Evolutionary conservation across 306 rosid species (phyloP).

Genomic region (Prunus padus): DNA sequence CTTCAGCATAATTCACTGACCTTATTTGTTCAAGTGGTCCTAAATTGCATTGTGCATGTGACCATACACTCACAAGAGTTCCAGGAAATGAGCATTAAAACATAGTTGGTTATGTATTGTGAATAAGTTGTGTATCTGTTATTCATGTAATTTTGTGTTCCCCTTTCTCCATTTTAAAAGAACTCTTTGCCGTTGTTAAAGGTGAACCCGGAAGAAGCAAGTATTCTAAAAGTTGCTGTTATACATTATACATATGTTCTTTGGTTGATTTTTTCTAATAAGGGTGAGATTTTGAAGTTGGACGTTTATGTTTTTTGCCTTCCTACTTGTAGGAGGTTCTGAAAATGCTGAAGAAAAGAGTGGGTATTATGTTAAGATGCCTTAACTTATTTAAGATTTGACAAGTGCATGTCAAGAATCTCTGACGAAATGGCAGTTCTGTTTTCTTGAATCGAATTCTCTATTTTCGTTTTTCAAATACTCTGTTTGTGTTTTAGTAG

Average conservation of each 20-base stretch:
- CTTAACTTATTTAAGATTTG: constrained; percentile 13
- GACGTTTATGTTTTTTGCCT: constrained; percentile 22
- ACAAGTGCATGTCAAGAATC: constrained; percentile 5
- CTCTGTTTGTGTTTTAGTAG: too few species aligned
- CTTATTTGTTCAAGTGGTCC: neutral
- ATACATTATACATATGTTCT: neutral
- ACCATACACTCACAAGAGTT: neutral
- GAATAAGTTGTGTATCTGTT: constrained; percentile 24
- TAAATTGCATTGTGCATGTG: neutral
- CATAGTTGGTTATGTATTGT: constrained; percentile 11
- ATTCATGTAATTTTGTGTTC: constrained; percentile 22
- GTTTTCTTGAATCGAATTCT: too few species aligned
- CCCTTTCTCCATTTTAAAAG: constrained; percentile 42
- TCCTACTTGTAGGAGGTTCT: constrained; percentile 49
- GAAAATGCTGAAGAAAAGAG: constrained; percentile 35
- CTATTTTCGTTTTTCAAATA: too few species aligned
- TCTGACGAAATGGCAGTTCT: constrained; percentile 9
- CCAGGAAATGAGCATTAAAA: constrained; percentile 15
- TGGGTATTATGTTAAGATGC: constrained; percentile 44
- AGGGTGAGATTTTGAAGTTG: constrained; percentile 4
- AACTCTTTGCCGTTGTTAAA: constrained; percentile 65
- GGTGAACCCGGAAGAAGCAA: constrained; percentile 31
- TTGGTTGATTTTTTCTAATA: neutral
- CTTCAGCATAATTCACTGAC: neutral
- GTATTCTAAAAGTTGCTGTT: constrained; percentile 35